Evolutionary conservation across 768 basidiomycete species (phyloP), one percentile per base, ranked within the genome.

Genomic region (Leccinum boreale): DNA sequence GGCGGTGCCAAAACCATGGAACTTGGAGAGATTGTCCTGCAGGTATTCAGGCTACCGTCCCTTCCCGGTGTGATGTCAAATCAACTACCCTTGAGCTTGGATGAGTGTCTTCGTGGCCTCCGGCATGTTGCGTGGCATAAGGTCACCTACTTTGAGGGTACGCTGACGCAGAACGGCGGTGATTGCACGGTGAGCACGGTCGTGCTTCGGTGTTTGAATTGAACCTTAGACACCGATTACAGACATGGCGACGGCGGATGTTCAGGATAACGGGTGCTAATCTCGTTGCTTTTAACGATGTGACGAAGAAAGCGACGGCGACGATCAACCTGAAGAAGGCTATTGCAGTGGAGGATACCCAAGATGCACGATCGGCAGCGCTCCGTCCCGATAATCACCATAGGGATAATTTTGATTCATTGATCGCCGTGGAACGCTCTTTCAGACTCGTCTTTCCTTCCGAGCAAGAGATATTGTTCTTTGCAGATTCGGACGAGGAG

Each of bases 81-180:
- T 46, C 82, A 92, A 59, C 77, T 98, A 19, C 95, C 96, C 14
- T 89, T 94, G 71, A 94, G 92, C 66, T 77, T 98, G 64, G 95
- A 98, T 55, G 96, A 98, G 67, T 95, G 92, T 65, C 81, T 88
- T 64, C 84, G 91, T 14, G 95, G 96, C 1, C 76, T 98, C 62
- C 78, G 92, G 58, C 89, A 95, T 65, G 86, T 93, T 56, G 87
- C 89, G 36, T 97, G 94, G 94, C 94, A 96, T 67, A 94, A 95
- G 75, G 83, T 89, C 62, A 92, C 93, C 21, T 95, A 96, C 73
- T 92, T 91, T 73, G 90, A 97, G 72, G 94, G 96, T 26, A 87
- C 85, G 0, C 73, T 98, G 62, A 98, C 96, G 14, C 96, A 98
- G 77, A 84, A 81, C 61, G 96, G 96, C 15, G 96, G 95, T 10